Evolutionary conservation across 306 rosid genomes (phyloP), one percentile per base, ranked within the genome.

Genomic region (Rubus idaeus): DNA sequence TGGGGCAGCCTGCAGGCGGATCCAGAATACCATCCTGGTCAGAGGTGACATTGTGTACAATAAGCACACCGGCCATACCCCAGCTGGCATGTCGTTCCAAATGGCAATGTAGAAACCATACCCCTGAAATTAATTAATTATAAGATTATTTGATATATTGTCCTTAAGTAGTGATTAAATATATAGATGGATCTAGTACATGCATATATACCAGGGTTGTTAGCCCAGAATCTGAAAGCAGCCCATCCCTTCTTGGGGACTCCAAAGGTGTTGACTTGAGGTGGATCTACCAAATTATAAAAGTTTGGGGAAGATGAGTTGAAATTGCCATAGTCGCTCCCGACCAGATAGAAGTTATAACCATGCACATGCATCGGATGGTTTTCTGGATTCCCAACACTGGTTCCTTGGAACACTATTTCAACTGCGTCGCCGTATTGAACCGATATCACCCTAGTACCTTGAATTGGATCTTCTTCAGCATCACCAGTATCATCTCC

Each of bases 371-470:
- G 62, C 62, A 56, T 56, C 2, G 62, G 35, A 8, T 56, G 62
- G 62, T 56, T 56, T 23, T 56, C 62, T n/a, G 62, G 30, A 23
- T 56, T 56, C 1, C 62, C 62, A 26, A 56, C 62, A 10, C n/a
- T 56, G 62, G 62, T 56, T 56, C 62, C 62, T 20, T 56, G 62
- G 62, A 56, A 56, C n/a, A 56, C 26, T 20, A 56, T 56, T 23
- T 56, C 62, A 56, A 56, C 62, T 56, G 62, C 62, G 6, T 56
- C 62, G 8, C 62, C 62, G 6, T 7, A 56, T 3, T 56, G 8
- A 56, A 56, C 30, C 3, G 62, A 7, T 10, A 56, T 56, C 62
- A 56, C 62, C 11, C 21, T 56, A 23, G 62, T 56, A 7, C 35
- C 62, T 10, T 0, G 8, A n/a, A 1, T 6, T 56, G 62, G 62